Base-by-base conservation (phyloP, 2,329 filamentous ascomycete genomes). In the Pochonia chlamydosporia region DNA sequence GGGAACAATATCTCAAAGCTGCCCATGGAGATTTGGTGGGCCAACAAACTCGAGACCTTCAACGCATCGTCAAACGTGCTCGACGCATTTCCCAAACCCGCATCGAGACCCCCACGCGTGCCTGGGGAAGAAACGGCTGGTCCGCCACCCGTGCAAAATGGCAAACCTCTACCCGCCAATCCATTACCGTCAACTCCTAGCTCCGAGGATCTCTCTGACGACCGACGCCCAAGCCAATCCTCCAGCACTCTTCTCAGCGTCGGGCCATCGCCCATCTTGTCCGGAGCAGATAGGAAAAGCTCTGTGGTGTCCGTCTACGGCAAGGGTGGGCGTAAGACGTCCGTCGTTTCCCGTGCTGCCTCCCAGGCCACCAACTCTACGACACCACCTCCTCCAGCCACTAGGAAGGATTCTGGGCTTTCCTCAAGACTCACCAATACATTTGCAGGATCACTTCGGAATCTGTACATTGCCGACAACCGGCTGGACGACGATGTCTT, bases 1-100 rank as follows among this genome's bases (percentile, higher is more conserved):
- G 89, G 93, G 61, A 99, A 97, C 71, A 99, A 97, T 60, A 78
- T 99, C 49, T 86, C 85, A 54, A 86, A 85, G 59, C 73, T 99
- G 26, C 93, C 93, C 2, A 82, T 88, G 61, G 93, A 99, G 61
- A 78, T 99, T n/a, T 99, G 93, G 93, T 92, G 89, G 75, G 92
- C 92, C 44, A 85, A 85, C 57, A 90, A 86, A 61, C 69, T 99
- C 46, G 91, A 97, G 65, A 92, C 86, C 0, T 78, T 99, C 49
- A 99, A 99, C 58, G 84, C 95, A 11, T 97, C 92, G 1, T 96
- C 93, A 10, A 99, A 99, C 57, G 85, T 97, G 6, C 75, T 99
- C 18, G 86, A 91, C 43, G 82, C 81, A 35, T 97, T 99, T 61
- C 93, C 93, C 1, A 96, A 95, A 62, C 89, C 89, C 20, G 78